Base-by-base conservation (phyloP, 805 yeast species). In the Komagataella mondaviorum region DNA sequence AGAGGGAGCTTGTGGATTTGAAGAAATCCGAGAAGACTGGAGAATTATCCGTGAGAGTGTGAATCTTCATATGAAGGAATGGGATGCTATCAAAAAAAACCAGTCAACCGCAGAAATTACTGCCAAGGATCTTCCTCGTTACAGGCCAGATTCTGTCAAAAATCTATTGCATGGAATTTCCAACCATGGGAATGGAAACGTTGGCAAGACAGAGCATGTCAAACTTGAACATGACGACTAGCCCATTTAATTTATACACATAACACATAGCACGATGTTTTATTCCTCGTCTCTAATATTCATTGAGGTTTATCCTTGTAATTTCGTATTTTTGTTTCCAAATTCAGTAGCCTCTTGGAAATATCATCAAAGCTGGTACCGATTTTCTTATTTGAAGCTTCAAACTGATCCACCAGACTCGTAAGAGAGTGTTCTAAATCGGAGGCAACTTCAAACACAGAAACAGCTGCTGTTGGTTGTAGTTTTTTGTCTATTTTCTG, bases 11-110 rank as follows among this genome's bases (percentile, higher is more conserved):
- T 71, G 76, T 57, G 60, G 63, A 47, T 30, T 30, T 30, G 39
- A 30, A 30, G 39, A 30, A 30, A 14, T 30, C 39, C 39, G 39
- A 30, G 14, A 30, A 30, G 39, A 30, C 14, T 30, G 39, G 39
- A 30, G 8, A 14, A 30, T 30, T 8, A 30, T 14, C 39, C 39
- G 39, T 30, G 39, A 30, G 14, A 30, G 39, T 30, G 12, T 93
- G 70, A 90, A 91, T 72, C 98, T 99, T 61, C 93, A 93, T 83
- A 93, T 91, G 85, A 93, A 93, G 78, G 75, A 90, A 55, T 93
- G 96, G 95, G 99, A 93, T 77, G 78, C 90, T 50, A 74, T 86
- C 57, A 98, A 93, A 75, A 97, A 96, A 50, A 75, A 77, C 55
- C 90, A 93, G 76, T 73, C 91, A 53, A 91, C 98, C 39, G 80